Conservation (phyloP, 2,329 filamentous ascomycete genomes). For the Xylariales sp. region DNA sequence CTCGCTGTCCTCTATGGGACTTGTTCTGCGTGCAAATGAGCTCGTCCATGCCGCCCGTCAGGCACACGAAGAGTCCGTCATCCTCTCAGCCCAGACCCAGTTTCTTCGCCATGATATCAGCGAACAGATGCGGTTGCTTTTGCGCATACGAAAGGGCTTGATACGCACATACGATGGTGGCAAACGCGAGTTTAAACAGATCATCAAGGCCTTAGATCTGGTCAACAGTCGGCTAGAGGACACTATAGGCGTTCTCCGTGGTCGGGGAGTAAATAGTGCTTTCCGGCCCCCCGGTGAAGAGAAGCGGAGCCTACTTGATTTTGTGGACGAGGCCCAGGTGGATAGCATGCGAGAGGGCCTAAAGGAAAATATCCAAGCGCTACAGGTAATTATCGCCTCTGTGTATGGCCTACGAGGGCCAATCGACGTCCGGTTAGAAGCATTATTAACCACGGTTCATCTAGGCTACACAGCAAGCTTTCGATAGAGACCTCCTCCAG, state of each 20-base stretch:
- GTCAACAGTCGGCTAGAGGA: slow-evolving; percentile 72
- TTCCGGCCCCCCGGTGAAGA: slow-evolving; percentile 70
- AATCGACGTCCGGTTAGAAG: not conserved
- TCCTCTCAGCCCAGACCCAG: slow-evolving; percentile 75
- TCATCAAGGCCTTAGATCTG: slow-evolving; percentile 73
- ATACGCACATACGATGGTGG: slow-evolving; percentile 67
- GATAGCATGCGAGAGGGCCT: slow-evolving; percentile 73
- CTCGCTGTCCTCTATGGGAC: slow-evolving; percentile 83
- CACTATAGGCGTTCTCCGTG: slow-evolving; percentile 73
- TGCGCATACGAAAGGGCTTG: slow-evolving; percentile 63
- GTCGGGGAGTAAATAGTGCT: slow-evolving; percentile 71
- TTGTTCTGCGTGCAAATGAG: slow-evolving; percentile 87
- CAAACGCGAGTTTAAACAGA: slow-evolving; percentile 68
- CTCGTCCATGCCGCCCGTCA: slow-evolving; percentile 81
- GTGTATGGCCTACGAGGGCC: not conserved
- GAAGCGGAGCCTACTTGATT: slow-evolving; percentile 76
- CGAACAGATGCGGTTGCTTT: slow-evolving; percentile 65
- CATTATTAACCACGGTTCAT: slow-evolving; percentile 34
- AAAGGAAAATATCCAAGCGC: slow-evolving; percentile 76
- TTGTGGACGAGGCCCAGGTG: slow-evolving; percentile 79
- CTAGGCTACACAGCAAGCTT: slow-evolving; percentile 73
- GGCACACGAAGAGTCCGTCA: slow-evolving; percentile 81
- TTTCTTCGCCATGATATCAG: slow-evolving; percentile 73
- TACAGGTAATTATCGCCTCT: slow-evolving; percentile 63
- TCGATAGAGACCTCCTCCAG: slow-evolving; percentile 78